These are phyloP conservation scores for Candolleomyces aberdarensis DNA, from an alignment of 768 basidiomycete genomes.

Conservation along the genomic window DNA sequence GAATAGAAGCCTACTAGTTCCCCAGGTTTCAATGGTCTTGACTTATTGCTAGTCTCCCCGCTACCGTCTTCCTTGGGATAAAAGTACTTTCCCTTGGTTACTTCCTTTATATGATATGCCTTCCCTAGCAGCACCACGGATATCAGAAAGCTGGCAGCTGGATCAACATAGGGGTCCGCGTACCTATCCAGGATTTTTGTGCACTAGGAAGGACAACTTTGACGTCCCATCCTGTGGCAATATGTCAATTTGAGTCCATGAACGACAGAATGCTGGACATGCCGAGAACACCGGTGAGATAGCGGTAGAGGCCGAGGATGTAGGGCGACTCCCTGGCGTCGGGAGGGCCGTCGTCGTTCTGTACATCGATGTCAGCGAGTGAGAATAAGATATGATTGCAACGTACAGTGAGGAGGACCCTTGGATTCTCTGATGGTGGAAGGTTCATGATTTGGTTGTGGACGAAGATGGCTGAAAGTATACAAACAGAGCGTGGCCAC, in stretches of 20 bases:
- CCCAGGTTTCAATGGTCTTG: constrained; percentile 68
- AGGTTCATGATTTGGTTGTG: constrained; percentile 6
- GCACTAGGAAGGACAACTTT: constrained; percentile 77
- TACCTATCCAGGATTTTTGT: constrained; percentile 89
- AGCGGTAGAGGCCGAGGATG: constrained; percentile 64
- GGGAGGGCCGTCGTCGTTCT: constrained; percentile 90
- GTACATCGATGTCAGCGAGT: constrained; percentile 6
- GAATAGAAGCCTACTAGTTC: constrained; percentile 50
- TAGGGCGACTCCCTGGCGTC: constrained; percentile 64
- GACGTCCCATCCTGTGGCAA: constrained; percentile 64
- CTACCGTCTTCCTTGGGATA: constrained; percentile 69
- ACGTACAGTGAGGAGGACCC: constrained; percentile 40
- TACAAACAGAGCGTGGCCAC: constrained; percentile 3
- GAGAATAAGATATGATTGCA: neutral
- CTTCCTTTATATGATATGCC: constrained; percentile 76
- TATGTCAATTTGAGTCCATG: constrained; percentile 40
- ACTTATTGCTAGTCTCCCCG: constrained; percentile 61
- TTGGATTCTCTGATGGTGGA: constrained; percentile 20
- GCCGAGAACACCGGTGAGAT: constrained; percentile 62
- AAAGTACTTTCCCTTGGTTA: constrained; percentile 68
- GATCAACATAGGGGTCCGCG: constrained; percentile 12
- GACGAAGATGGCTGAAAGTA: constrained; percentile 8
- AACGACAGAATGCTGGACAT: constrained; percentile 1
- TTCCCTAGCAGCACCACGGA: constrained; percentile 47
- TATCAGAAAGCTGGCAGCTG: neutral